phyloP scores from a whole-genome alignment of 2,329 filamentous ascomycete species.

The Cercospora sp. region DNA sequence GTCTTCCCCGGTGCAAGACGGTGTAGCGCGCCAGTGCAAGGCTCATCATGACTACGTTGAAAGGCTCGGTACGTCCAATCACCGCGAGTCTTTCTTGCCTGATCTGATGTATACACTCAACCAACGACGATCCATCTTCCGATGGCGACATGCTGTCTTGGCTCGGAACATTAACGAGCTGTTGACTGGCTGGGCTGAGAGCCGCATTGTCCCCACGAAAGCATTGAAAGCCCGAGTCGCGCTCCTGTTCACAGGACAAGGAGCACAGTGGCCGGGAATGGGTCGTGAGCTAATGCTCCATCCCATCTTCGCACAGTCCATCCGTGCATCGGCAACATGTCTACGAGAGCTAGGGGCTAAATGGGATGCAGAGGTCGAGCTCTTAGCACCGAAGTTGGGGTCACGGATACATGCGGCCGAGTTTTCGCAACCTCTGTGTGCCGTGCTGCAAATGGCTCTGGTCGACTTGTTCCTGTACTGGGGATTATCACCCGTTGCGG shows the following conservation, averaged over 20 bases:
- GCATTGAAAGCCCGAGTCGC: background rate
- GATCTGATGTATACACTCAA: slow-evolving; percentile 15
- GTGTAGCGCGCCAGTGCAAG: too few species aligned
- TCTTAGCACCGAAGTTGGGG: too few species aligned
- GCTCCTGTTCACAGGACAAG: slow-evolving; percentile 24
- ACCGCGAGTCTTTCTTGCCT: too few species aligned
- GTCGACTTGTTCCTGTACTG: slow-evolving; percentile 17
- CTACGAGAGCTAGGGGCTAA: too few species aligned
- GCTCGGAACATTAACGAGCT: background rate
- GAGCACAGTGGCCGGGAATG: slow-evolving; percentile 24
- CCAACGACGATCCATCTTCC: background rate
- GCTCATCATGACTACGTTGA: too few species aligned
- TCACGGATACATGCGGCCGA: too few species aligned
- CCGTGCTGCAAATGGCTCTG: slow-evolving; percentile 30
- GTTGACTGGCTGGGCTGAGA: background rate
- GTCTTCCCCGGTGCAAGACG: too few species aligned
- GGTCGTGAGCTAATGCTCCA: slow-evolving; percentile 1
- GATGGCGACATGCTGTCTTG: background rate
- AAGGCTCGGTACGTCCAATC: too few species aligned
- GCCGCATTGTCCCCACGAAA: background rate
- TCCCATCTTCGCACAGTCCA: background rate
- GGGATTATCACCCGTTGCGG: slow-evolving; percentile 27
- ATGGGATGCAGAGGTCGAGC: too few species aligned
- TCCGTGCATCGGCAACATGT: too few species aligned
- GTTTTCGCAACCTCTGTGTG: too few species aligned